These are phyloP conservation scores for Verticillium klebahnii DNA, from an alignment of 2,329 filamentous ascomycete genomes.

Conservation along the genomic window DNA sequence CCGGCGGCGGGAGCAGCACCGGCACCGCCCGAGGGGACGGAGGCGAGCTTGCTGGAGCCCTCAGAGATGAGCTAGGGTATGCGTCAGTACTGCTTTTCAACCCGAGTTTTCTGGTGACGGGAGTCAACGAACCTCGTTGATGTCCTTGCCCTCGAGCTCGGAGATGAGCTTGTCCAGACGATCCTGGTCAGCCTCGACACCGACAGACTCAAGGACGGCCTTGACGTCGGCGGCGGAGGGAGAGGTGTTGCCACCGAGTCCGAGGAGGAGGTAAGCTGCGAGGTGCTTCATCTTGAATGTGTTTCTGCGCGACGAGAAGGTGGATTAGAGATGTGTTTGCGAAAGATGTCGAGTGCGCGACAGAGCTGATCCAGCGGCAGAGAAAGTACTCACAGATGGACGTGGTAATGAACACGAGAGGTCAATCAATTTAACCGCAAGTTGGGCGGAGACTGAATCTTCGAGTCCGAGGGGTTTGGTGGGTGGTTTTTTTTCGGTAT, in stretches of 20 bases:
- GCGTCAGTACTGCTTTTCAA: not conserved
- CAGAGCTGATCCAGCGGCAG: not conserved
- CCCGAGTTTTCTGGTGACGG: too few species aligned
- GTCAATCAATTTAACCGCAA: conserved; percentile 99
- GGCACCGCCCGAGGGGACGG: conserved; percentile 88
- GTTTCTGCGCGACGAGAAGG: conserved; percentile 21
- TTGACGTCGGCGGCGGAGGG: conserved; percentile 86
- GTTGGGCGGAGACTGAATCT: conserved; percentile 99
- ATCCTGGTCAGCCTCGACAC: conserved; percentile 87
- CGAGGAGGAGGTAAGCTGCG: conserved; percentile 97
- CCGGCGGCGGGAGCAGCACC: conserved; percentile 63
- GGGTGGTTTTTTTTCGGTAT: conserved; percentile 14
- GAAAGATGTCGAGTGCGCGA: not conserved
- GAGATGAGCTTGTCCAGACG: conserved; percentile 82
- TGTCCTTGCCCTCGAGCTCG: conserved; percentile 88
- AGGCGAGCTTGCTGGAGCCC: conserved; percentile 91
- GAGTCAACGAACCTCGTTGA: conserved; percentile 71
- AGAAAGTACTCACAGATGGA: conserved; percentile 29
- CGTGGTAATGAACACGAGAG: conserved; percentile 68
- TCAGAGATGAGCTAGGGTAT: conserved; percentile 74
- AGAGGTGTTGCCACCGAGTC: conserved; percentile 85
- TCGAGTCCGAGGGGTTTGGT: conserved; percentile 66
- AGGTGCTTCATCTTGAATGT: conserved; percentile 95
- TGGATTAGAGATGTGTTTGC: conserved; percentile 5
- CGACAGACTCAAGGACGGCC: conserved; percentile 84